Evolutionary conservation across 768 basidiomycete species (phyloP).

Genomic region (Collybia sp.): DNA sequence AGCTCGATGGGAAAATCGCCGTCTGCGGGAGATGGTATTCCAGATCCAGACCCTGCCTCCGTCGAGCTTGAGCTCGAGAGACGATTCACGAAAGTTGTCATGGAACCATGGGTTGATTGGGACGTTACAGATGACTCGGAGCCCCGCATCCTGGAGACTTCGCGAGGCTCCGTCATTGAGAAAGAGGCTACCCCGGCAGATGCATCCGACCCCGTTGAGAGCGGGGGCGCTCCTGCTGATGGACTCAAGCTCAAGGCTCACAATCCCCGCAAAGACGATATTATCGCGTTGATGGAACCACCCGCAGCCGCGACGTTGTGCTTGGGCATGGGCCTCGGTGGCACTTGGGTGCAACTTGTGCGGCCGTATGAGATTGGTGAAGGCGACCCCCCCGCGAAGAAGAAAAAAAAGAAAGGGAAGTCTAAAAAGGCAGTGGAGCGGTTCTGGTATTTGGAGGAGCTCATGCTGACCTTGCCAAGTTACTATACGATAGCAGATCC

Average conservation of each 20-base stretch:
- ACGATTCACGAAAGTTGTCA: slow-evolving; percentile 28
- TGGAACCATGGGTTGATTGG: slow-evolving; percentile 39
- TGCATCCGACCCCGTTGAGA: slow-evolving; percentile 24
- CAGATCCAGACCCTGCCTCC: slow-evolving; percentile 19
- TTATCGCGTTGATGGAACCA: slow-evolving; percentile 53
- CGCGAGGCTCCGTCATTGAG: slow-evolving; percentile 22
- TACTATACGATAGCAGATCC: slow-evolving; percentile 22
- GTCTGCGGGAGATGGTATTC: slow-evolving; percentile 13
- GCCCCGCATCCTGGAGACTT: slow-evolving; percentile 32
- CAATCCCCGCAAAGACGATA: slow-evolving; percentile 51
- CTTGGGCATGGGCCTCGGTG: slow-evolving; percentile 57
- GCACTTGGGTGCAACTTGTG: slow-evolving; percentile 66
- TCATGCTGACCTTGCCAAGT: slow-evolving; percentile 31
- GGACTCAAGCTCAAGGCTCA: slow-evolving; percentile 28
- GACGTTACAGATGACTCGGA: slow-evolving; percentile 23
- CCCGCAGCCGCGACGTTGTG: slow-evolving; percentile 33
- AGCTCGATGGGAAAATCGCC: slow-evolving; percentile 19
- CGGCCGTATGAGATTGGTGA: slow-evolving; percentile 24
- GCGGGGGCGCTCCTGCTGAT: slow-evolving; percentile 1
- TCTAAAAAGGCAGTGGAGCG: slow-evolving; percentile 22
- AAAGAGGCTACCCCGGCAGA: slow-evolving; percentile 6
- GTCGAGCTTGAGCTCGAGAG: slow-evolving; percentile 35
- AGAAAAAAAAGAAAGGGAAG: slow-evolving; percentile 32
- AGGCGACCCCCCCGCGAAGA: slow-evolving; percentile 20
- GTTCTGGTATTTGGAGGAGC: slow-evolving; percentile 40